Percentiles rank a stretch among this genome's conserved stretches.
Conservation (phyloP, 371 early-diverging fungal genomes). For the Circinella minor region DNA sequence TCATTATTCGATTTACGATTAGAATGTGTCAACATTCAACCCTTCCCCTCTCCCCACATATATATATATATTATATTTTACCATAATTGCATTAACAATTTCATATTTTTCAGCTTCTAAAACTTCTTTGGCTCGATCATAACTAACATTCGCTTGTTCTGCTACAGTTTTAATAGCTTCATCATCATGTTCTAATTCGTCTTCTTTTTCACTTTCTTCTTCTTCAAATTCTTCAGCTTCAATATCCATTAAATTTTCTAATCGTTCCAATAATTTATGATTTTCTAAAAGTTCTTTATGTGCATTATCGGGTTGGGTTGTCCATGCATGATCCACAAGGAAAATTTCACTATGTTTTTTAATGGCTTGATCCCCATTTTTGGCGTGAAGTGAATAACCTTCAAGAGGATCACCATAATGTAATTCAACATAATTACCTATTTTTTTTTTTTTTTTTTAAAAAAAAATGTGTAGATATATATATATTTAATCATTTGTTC, state of each 20-base stretch:
- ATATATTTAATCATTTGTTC: not conserved
- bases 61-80: slow-evolving; percentile 21
- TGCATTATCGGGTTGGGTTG: slow-evolving; percentile 65
- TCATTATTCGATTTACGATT: not conserved
- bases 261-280: slow-evolving; percentile 61
- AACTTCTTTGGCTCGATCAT: slow-evolving; percentile 60
- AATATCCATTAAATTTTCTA: slow-evolving; percentile 68
- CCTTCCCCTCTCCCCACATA: too few relatives aligned
- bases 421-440: slow-evolving; percentile 52
- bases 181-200: slow-evolving; percentile 41
- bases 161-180: slow-evolving; percentile 58
- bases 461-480: too few relatives aligned
- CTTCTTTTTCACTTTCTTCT: slow-evolving; percentile 41
- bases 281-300: slow-evolving; percentile 56
- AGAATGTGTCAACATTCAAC: too few relatives aligned
- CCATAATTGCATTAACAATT: slow-evolving; percentile 71
- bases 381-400: slow-evolving; percentile 62
- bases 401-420: slow-evolving; percentile 62
- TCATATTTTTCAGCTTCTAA: slow-evolving; percentile 64
- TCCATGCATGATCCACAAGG: slow-evolving; percentile 77
- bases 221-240: slow-evolving; percentile 45
- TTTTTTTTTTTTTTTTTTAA: not conserved
- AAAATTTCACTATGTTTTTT: slow-evolving; percentile 70
- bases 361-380: slow-evolving; percentile 43
- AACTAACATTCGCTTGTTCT: slow-evolving; percentile 63